phyloP scores from a whole-genome alignment of 176 grass and related monocot genomes.

The Aegilops longissima region DNA sequence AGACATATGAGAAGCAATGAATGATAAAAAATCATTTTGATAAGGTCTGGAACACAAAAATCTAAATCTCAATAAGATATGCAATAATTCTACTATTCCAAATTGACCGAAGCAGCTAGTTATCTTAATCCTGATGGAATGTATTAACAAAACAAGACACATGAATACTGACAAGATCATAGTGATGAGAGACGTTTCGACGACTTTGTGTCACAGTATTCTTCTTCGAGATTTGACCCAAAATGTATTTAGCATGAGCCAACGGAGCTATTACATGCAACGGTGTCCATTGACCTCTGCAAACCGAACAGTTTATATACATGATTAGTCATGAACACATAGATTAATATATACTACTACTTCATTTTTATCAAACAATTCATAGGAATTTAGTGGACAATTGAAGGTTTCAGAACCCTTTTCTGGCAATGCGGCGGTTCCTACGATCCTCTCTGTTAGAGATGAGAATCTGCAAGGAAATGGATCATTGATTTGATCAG shows the following conservation, averaged over 20 bases:
- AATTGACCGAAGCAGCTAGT: too few relatives aligned
- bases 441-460: background rate
- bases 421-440: background rate
- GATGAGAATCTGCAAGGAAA: background rate
- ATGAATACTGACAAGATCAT: too few relatives aligned
- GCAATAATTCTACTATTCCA: background rate
- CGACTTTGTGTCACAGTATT: too few relatives aligned
- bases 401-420: background rate
- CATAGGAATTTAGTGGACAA: background rate
- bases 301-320: too few relatives aligned
- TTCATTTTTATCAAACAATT: background rate
- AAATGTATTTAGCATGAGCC: too few relatives aligned
- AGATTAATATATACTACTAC: too few relatives aligned
- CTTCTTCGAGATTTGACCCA: too few relatives aligned
- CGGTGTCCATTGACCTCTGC: too few relatives aligned
- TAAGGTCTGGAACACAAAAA: background rate
- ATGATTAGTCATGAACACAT: background rate
- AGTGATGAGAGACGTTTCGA: too few relatives aligned
- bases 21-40: background rate
- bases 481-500: background rate
- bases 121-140: too few relatives aligned
- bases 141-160: too few relatives aligned
- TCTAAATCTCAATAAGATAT: background rate
- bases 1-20: background rate
- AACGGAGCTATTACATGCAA: too few relatives aligned